Conservation (phyloP, 2,329 filamentous ascomycete species). For the Penicillium sp. region DNA sequence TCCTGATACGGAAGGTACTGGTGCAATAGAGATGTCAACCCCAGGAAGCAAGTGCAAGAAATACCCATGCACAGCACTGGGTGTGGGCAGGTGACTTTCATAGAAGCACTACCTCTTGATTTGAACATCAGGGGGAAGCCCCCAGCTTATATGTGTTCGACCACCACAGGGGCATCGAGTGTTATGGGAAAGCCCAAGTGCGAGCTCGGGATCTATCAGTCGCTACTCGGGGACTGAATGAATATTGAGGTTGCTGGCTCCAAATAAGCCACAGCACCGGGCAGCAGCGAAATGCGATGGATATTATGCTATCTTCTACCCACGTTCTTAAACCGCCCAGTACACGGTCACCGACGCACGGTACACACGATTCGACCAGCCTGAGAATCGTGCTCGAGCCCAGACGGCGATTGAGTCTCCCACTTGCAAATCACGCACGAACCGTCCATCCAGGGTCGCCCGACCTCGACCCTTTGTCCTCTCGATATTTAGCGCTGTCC, state of each 20-base stretch:
- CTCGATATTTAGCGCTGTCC: slow-evolving; percentile 29
- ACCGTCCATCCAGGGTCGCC: slow-evolving; percentile 31
- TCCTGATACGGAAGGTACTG: neutral
- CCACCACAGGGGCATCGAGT: no score
- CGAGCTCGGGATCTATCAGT: no score
- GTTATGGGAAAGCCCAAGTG: no score
- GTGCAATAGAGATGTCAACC: neutral
- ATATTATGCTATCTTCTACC: neutral
- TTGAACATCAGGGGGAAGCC: no score
- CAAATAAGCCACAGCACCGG: no score
- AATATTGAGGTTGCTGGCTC: no score
- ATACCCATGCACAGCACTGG: no score
- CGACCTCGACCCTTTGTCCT: slow-evolving; percentile 28
- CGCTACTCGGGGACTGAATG: no score
- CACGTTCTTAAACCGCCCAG: slow-evolving; percentile 28
- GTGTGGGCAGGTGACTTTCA: no score
- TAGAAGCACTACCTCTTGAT: no score
- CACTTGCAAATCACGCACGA: slow-evolving; percentile 29
- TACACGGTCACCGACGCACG: slow-evolving; percentile 29
- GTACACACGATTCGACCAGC: slow-evolving; percentile 33
- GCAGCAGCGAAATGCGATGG: neutral
- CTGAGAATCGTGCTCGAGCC: slow-evolving; percentile 33
- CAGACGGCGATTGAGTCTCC: slow-evolving; percentile 36
- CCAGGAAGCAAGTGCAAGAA: neutral
- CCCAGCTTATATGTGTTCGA: no score